These are phyloP conservation scores for Rugonectria rugulosa DNA, from an alignment of 2,329 filamentous ascomycete genomes.

Conservation along the genomic window DNA sequence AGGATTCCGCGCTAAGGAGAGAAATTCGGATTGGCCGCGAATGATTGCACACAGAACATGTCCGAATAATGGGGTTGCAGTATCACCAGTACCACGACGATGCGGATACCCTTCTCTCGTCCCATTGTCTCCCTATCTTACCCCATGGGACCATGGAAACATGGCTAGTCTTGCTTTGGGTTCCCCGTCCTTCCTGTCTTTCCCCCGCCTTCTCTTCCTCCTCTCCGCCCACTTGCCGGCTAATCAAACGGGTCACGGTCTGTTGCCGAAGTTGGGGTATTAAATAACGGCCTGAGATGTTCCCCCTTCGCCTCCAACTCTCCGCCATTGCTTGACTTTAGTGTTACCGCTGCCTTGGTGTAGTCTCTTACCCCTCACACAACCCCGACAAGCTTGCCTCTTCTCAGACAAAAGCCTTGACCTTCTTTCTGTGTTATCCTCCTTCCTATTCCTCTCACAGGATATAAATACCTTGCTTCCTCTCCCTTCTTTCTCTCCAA, in stretches of 20 bases:
- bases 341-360: not conserved
- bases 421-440: not conserved
- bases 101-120: no score
- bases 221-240: constrained; percentile 5
- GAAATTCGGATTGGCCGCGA: not conserved
- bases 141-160: not conserved
- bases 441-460: no score
- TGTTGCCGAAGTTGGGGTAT: constrained; percentile 22
- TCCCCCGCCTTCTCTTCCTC: not conserved
- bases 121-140: not conserved
- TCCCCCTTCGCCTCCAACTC: not conserved
- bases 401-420: not conserved
- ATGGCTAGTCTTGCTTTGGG: constrained; percentile 1
- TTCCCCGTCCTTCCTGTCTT: not conserved
- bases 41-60: not conserved
- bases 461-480: not conserved
- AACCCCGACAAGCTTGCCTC: not conserved
- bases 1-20: constrained; percentile 11
- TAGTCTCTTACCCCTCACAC: constrained; percentile 8
- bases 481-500: not conserved
- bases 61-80: no score
- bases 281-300: constrained; percentile 12
- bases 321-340: not conserved
- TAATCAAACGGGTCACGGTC: not conserved
- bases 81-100: no score